Evolutionary conservation across 2,329 filamentous ascomycete species (phyloP).

Genomic region (Dissoconium aciculare): DNA sequence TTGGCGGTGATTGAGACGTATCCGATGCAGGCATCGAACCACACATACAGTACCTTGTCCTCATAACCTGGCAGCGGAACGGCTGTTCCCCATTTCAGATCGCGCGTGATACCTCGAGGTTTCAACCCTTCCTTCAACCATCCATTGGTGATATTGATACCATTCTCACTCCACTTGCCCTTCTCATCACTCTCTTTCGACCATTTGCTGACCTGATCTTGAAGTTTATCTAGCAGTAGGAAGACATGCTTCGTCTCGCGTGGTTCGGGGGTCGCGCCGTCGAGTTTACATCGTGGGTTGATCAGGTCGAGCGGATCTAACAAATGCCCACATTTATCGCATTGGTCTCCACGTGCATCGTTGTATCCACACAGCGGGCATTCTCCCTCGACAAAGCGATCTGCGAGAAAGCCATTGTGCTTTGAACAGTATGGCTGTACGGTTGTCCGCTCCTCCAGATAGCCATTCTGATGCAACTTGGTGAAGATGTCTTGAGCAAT

Average conservation of each 20-base stretch:
- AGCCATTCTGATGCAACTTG: slow-evolving; percentile 77
- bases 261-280: slow-evolving; percentile 64
- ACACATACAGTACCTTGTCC: slow-evolving; percentile 78
- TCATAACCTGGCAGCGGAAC: slow-evolving; percentile 48
- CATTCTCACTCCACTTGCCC: slow-evolving; percentile 63
- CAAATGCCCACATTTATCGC: slow-evolving; percentile 36
- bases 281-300: slow-evolving; percentile 82
- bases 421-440: slow-evolving; percentile 77
- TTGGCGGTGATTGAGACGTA: slow-evolving; percentile 91
- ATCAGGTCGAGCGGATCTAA: slow-evolving; percentile 45
- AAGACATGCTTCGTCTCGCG: slow-evolving; percentile 82
- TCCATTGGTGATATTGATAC: slow-evolving; percentile 58
- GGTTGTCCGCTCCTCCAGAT: slow-evolving; percentile 71
- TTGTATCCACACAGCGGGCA: slow-evolving; percentile 52
- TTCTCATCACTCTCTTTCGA: slow-evolving; percentile 56
- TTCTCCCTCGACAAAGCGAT: slow-evolving; percentile 69
- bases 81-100: slow-evolving; percentile 75
- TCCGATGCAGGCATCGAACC: slow-evolving; percentile 86
- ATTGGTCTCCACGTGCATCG: slow-evolving; percentile 40
- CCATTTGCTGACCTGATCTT: slow-evolving; percentile 65
- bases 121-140: slow-evolving; percentile 77
- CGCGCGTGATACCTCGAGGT: slow-evolving; percentile 76
- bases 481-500: slow-evolving; percentile 87
- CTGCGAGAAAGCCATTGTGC: slow-evolving; percentile 53
- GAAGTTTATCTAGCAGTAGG: slow-evolving; percentile 70